Conservation (phyloP, 768 basidiomycete genomes). For the Suillus bovinus region DNA sequence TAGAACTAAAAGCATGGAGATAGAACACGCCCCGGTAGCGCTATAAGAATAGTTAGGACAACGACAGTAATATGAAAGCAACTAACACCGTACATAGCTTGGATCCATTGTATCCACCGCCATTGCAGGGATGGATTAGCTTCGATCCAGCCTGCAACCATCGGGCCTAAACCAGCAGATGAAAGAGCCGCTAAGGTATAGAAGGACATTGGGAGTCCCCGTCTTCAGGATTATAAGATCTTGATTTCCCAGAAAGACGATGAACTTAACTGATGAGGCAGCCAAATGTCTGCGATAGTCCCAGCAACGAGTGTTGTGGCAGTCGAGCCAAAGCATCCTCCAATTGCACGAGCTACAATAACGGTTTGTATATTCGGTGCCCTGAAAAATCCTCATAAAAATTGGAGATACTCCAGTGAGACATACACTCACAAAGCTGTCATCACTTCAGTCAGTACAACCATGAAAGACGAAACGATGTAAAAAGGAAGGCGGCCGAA, state of each 20-base stretch:
- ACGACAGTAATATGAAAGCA: slow-evolving; percentile 2
- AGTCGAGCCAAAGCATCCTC: slow-evolving; percentile 68
- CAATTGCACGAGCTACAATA: slow-evolving; percentile 63
- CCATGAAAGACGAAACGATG: slow-evolving; percentile 48
- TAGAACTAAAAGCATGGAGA: slow-evolving; percentile 56
- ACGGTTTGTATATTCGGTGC: slow-evolving; percentile 57
- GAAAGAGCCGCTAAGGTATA: slow-evolving; percentile 64
- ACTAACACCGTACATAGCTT: slow-evolving; percentile 50
- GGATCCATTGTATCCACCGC: slow-evolving; percentile 87
- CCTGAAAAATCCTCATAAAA: slow-evolving; percentile 19
- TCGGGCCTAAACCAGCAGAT: slow-evolving; percentile 63
- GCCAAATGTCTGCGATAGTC: slow-evolving; percentile 73
- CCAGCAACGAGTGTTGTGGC: slow-evolving; percentile 75
- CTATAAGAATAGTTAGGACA: slow-evolving; percentile 34
- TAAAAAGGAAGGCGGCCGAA: slow-evolving; percentile 67
- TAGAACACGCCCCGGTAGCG: slow-evolving; percentile 48
- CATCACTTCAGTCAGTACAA: slow-evolving; percentile 51
- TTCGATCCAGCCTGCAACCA: slow-evolving; percentile 68
- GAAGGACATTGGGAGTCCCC: slow-evolving; percentile 76
- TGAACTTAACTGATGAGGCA: slow-evolving; percentile 51
- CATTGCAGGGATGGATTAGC: slow-evolving; percentile 57
- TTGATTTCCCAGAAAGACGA: not conserved
- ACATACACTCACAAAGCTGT: slow-evolving; percentile 27
- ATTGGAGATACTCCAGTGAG: not conserved
- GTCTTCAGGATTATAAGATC: slow-evolving; percentile 39